A percentile compares a stretch with the other conserved stretches of the same genome.
These are phyloP conservation scores for Xanthoconium stramineum DNA, from an alignment of 768 basidiomycete species.

Conservation along the genomic window DNA sequence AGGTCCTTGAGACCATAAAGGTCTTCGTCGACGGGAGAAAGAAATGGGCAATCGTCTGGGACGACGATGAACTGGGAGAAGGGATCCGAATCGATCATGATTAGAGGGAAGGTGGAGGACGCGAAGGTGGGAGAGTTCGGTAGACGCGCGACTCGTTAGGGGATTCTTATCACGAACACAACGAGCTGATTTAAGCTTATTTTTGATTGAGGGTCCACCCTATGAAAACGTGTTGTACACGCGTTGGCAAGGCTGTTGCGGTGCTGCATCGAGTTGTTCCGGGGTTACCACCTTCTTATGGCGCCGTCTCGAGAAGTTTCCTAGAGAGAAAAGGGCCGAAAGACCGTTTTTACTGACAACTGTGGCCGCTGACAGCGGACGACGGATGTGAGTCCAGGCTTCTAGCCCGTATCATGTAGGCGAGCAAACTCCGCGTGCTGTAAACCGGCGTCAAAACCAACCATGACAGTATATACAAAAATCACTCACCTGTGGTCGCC, in stretches of 20 bases:
- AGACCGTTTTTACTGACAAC: not conserved
- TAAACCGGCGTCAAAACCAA: not conserved
- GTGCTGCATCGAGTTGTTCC: slow-evolving; percentile 24
- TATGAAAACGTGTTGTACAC: slow-evolving; percentile 35
- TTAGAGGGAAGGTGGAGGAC: not conserved
- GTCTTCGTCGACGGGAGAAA: slow-evolving; percentile 25
- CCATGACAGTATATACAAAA: not conserved
- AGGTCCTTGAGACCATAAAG: slow-evolving; percentile 13
- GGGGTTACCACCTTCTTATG: slow-evolving; percentile 19
- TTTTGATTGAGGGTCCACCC: slow-evolving; percentile 35
- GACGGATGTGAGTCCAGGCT: slow-evolving; percentile 10
- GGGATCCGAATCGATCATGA: slow-evolving; percentile 10
- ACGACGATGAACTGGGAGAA: slow-evolving; percentile 17
- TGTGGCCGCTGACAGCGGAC: slow-evolving; percentile 17
- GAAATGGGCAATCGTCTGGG: slow-evolving; percentile 13
- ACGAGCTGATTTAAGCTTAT: slow-evolving; percentile 23
- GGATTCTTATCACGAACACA: slow-evolving; percentile 30
- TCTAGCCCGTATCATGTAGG: not conserved
- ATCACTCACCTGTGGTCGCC: slow-evolving; percentile 10
- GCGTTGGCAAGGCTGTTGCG: slow-evolving; percentile 33
- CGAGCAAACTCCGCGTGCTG: slow-evolving; percentile 9
- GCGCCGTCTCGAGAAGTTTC: slow-evolving; percentile 17
- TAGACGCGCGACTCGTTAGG: slow-evolving; percentile 14
- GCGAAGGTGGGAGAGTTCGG: not conserved
- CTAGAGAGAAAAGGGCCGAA: slow-evolving; percentile 10